Base-by-base conservation (phyloP, 345 rosid species). In the Schrenkiella parvula region DNA sequence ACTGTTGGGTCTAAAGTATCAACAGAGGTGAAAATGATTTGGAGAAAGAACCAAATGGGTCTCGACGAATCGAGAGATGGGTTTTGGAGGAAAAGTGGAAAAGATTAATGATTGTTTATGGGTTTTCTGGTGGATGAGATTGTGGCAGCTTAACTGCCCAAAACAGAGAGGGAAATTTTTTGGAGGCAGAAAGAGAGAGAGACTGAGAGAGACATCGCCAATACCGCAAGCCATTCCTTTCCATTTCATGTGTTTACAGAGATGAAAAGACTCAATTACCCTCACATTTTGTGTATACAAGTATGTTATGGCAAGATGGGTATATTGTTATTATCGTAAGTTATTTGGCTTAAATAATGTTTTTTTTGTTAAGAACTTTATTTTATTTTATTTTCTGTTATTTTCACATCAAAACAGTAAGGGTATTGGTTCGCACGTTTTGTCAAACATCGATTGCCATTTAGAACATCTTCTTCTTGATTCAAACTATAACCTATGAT, bases 81-180 rank as follows among this genome's bases (percentile, higher is more conserved):
- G 37, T 44, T 63, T 63, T 53, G 12, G 59, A 63, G 55, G 60
- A 63, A 46, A 54, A 64, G 8, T 2, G 34, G 32, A 21, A n/a
- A 64, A 48, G 66, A 12, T 31, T 52, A 42, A 34, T n/a, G 62
- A 63, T 55, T 56, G 37, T 38, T 63, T 28, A 37, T 54, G 66
- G 65, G 70, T 62, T 75, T 13, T 60, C 28, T 32, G 92, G 87
- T 84, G 81, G 72, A 64, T 70, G 80, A 47, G 95, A 85, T 77
- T 71, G 84, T 37, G 80, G 90, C 86, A 80, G 95, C 88, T 88
- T 83, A 91, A 89, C 95, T 81, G 86, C 91, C 65, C 72, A 44
- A 50, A 62, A 62, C 73, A 65, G 76, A 55, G 78, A 61, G 82
- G 28, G 41, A 55, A 50, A 26, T 42, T 72, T n/a, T 37, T 72